Evolutionary conservation across 2,329 filamentous ascomycete species (phyloP).

Genomic region (Fusarium armeniacum): DNA sequence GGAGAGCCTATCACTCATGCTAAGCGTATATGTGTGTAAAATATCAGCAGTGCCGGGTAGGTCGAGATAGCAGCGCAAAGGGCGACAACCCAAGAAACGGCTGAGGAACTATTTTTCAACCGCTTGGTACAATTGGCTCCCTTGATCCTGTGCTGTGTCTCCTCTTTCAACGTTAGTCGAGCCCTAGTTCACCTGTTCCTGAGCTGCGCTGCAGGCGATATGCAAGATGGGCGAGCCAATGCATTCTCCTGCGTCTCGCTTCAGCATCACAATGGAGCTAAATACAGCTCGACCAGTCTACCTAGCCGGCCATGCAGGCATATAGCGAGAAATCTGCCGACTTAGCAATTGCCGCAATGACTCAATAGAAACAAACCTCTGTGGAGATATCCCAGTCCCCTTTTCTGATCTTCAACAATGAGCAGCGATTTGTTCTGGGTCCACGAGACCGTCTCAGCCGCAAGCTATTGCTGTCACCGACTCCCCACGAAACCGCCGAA

Average conservation of each 20-base stretch:
- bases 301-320: background rate
- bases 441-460: conserved; percentile 40
- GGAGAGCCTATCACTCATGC: conserved; percentile 7
- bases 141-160: conserved; percentile 27
- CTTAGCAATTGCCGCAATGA: conserved; percentile 20
- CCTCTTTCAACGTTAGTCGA: conserved; percentile 27
- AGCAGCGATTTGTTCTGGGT: conserved; percentile 3
- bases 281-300: conserved; percentile 6
- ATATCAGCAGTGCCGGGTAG: conserved; percentile 31
- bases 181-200: conserved; percentile 44
- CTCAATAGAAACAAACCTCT: conserved; percentile 16
- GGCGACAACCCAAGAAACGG: conserved; percentile 26
- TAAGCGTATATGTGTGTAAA: background rate
- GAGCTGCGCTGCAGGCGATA: conserved; percentile 39
- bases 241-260: conserved; percentile 50
- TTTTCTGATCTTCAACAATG: conserved; percentile 19
- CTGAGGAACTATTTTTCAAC: conserved; percentile 8
- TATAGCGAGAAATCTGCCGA: conserved; percentile 1
- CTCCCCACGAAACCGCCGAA: conserved; percentile 26
- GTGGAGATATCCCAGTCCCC: conserved; percentile 35
- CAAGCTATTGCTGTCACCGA: conserved; percentile 38
- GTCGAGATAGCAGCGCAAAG: conserved; percentile 25
- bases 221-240: conserved; percentile 42
- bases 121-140: conserved; percentile 14
- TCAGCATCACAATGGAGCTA: conserved; percentile 40